Evolutionary conservation across 345 rosid genomes (phyloP).

Genomic region (Citrus maxima): DNA sequence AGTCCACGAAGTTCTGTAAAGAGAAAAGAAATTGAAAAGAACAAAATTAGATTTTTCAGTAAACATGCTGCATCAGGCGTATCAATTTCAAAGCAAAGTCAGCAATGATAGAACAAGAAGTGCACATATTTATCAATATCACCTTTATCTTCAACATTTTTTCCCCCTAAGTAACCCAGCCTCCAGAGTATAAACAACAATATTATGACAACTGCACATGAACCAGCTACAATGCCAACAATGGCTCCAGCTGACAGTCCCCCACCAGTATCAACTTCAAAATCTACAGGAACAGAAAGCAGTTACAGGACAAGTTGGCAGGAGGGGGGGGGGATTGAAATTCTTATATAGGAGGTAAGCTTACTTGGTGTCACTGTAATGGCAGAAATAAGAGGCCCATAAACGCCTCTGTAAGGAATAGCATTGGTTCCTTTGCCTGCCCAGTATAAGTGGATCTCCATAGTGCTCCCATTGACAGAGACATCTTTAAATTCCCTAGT

Average conservation of each 20-base stretch:
- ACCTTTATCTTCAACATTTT: conserved; percentile 59
- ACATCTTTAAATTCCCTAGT: conserved; percentile 26
- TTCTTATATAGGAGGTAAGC: conserved; percentile 15
- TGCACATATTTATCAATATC: not conserved
- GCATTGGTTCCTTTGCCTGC: conserved; percentile 73
- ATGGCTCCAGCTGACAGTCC: conserved; percentile 64
- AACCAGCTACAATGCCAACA: conserved; percentile 59
- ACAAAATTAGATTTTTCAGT: not conserved
- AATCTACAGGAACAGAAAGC: conserved; percentile 40
- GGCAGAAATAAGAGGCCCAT: conserved; percentile 92
- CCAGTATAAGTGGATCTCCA: conserved; percentile 81
- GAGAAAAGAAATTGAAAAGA: conserved; percentile 10
- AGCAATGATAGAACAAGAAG: not conserved
- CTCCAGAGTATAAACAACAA: conserved; percentile 39
- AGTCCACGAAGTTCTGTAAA: conserved; percentile 52
- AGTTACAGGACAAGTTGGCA: not conserved
- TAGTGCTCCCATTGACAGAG: conserved; percentile 52
- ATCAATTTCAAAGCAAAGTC: not conserved
- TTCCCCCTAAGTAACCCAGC: conserved; percentile 55
- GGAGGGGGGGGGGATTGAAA: not conserved
- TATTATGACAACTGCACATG: conserved; percentile 36
- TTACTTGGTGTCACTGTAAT: conserved; percentile 71
- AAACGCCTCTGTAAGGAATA: conserved; percentile 60
- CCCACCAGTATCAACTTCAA: conserved; percentile 47
- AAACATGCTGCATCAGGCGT: not conserved